These are phyloP conservation scores for Fomitopsis betulina DNA, from an alignment of 1,284 basidiomycete genomes.

Conservation along the genomic window DNA sequence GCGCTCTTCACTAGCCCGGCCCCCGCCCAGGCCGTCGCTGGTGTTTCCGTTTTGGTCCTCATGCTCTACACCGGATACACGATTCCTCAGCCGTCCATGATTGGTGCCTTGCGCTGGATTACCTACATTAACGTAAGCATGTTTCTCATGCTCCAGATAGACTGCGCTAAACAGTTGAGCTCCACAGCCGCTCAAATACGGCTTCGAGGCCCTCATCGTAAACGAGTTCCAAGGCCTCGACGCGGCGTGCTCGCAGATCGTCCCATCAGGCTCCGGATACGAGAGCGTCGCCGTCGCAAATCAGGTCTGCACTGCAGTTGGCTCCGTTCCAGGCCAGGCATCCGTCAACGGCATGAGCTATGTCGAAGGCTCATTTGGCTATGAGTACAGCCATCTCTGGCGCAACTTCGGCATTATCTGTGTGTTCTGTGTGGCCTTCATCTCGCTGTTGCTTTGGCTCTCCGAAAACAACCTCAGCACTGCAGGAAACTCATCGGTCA, in stretches of 20 bases:
- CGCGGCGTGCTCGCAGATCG: constrained; percentile 35
- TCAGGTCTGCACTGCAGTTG: constrained; percentile 59
- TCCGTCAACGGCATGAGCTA: constrained; percentile 50
- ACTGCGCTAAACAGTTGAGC: background rate
- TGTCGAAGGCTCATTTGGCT: constrained; percentile 57
- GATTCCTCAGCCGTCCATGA: constrained; percentile 52
- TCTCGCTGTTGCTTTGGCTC: constrained; percentile 44
- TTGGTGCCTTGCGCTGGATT: constrained; percentile 63
- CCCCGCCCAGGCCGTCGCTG: constrained; percentile 56
- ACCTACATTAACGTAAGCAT: constrained; percentile 54
- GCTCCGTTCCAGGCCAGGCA: constrained; percentile 42
- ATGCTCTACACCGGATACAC: constrained; percentile 47
- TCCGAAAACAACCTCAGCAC: constrained; percentile 42
- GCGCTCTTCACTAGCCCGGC: constrained; percentile 49
- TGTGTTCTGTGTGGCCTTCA: constrained; percentile 46
- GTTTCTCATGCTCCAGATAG: background rate
- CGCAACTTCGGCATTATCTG: constrained; percentile 55
- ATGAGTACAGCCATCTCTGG: constrained; percentile 63
- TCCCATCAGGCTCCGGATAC: constrained; percentile 50
- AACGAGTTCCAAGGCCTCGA: constrained; percentile 53
- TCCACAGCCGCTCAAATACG: constrained; percentile 44
- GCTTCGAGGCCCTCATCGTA: constrained; percentile 46
- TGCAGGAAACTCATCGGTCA: constrained; percentile 28
- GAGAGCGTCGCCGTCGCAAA: constrained; percentile 45
- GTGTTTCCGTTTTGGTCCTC: constrained; percentile 44